These are phyloP conservation scores for Vanderwaltozyma yarrowii DNA, from an alignment of 805 yeast species.

Conservation along the genomic window DNA sequence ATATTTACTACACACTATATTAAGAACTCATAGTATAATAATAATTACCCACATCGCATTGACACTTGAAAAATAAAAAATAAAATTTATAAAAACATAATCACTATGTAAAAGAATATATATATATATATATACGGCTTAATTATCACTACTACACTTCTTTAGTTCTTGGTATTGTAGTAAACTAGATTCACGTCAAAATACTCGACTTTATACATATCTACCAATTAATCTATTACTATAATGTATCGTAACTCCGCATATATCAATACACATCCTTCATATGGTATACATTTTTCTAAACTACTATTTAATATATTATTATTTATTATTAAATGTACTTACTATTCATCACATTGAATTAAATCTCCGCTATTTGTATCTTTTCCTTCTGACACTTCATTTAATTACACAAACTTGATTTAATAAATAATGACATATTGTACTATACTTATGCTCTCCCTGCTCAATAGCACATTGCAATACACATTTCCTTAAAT, in stretches of 20 bases:
- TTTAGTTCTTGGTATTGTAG: constrained; percentile 14
- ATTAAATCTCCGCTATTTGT: constrained; percentile 57
- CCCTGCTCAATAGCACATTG: no score
- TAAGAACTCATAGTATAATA: no score
- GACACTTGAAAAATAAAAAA: no score
- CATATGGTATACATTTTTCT: constrained; percentile 50
- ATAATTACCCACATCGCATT: no score
- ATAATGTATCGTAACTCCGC: constrained; percentile 68
- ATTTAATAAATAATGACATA: constrained; percentile 57
- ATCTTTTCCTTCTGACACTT: constrained; percentile 52
- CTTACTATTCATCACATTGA: constrained; percentile 49
- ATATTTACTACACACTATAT: no score
- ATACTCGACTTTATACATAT: constrained; percentile 34
- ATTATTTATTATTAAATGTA: no score
- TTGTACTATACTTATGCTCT: constrained; percentile 51
- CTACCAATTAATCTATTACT: constrained; percentile 58
- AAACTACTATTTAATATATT: constrained; percentile 52
- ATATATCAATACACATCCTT: constrained; percentile 60
- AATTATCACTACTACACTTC: background rate
- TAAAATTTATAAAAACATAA: no score
- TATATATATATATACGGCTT: no score
- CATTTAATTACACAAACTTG: constrained; percentile 34
- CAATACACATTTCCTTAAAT: no score
- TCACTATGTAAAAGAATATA: no score
- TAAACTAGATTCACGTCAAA: constrained; percentile 38